Conservation (phyloP, 225 moss, liverwort and hornwort species). For the Ulota crispa region DNA sequence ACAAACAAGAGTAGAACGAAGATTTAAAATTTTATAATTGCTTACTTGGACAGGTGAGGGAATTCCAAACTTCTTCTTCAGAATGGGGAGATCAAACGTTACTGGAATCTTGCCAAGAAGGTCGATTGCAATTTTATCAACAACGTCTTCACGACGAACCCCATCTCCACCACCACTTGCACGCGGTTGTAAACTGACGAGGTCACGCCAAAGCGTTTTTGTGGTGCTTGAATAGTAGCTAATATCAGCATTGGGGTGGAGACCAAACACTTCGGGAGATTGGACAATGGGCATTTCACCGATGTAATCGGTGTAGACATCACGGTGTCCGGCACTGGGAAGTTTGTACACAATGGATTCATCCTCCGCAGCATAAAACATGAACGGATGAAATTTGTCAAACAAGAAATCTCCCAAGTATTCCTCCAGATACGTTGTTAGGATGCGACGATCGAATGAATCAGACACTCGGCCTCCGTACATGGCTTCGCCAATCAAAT, state of each 20-base stretch:
- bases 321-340: slow-evolving; percentile 52
- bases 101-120: slow-evolving; percentile 69
- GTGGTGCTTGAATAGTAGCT: slow-evolving; percentile 87
- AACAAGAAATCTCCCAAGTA: slow-evolving; percentile 89
- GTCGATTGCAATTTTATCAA: slow-evolving; percentile 69
- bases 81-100: slow-evolving; percentile 71
- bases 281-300: slow-evolving; percentile 81
- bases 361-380: slow-evolving; percentile 53
- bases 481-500: slow-evolving; percentile 97
- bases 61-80: slow-evolving; percentile 70
- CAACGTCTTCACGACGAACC: slow-evolving; percentile 62
- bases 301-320: slow-evolving; percentile 61
- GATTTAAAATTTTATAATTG: too few species aligned
- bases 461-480: slow-evolving; percentile 93
- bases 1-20: too few species aligned
- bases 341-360: slow-evolving; percentile 60
- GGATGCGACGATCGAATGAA: slow-evolving; percentile 81
- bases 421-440: slow-evolving; percentile 87
- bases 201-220: slow-evolving; percentile 80
- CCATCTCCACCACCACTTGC: slow-evolving; percentile 54
- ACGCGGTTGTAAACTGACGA: slow-evolving; percentile 72
- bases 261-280: slow-evolving; percentile 84
- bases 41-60: slow-evolving; percentile 82
- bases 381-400: slow-evolving; percentile 87
- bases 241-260: slow-evolving; percentile 90